Base-by-base conservation (phyloP, 1,139 yeast genomes). In the Taphrina populina region DNA sequence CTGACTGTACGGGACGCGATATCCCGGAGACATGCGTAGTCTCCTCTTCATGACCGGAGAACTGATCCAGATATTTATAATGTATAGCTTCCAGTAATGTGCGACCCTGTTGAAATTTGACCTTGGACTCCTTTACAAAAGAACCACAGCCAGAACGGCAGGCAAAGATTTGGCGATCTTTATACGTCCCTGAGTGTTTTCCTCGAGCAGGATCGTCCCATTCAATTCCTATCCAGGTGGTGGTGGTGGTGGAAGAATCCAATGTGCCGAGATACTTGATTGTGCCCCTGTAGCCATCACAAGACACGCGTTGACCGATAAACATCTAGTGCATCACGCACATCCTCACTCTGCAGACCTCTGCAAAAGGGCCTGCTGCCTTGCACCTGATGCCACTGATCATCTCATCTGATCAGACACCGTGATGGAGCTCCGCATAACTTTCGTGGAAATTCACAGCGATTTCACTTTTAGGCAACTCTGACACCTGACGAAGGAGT, bases 201-300 rank as follows among this genome's bases (percentile, higher is more conserved):
- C 90, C 90, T 24, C 79, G 66, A 1, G 67, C 62, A 0, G 70
- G 68, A 54, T 80, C 74, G 66, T 90, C 96, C 96, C 96, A 90
- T 66, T 90, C 96, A 1, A 90, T 75, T 0, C 96, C 96, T 13
- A 79, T 69, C 96, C 96, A 88, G 0, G 79, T 76, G 10, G 30
- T 17, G 0, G 79, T 76, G 10, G 30, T 17, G 0, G 79, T 76
- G 13, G 37, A 23, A 5, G 11, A 45, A 23, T 29, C 33, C 1
- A 88, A 69, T 0, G 58, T 41, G 0, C 96, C 96, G 0, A 77
- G 66, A 63, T 67, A 88, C 56, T 76, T 69, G 3, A 88, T 74
- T 0, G 95, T 86, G 34, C 87, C 87, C 1, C 78, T 61, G 17
- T 79, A 73, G 0, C 77, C 77, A 20, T 69, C 71, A 21, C 76